Conservation (phyloP, 2,329 filamentous ascomycete species). For the Alternaria brassicae region DNA sequence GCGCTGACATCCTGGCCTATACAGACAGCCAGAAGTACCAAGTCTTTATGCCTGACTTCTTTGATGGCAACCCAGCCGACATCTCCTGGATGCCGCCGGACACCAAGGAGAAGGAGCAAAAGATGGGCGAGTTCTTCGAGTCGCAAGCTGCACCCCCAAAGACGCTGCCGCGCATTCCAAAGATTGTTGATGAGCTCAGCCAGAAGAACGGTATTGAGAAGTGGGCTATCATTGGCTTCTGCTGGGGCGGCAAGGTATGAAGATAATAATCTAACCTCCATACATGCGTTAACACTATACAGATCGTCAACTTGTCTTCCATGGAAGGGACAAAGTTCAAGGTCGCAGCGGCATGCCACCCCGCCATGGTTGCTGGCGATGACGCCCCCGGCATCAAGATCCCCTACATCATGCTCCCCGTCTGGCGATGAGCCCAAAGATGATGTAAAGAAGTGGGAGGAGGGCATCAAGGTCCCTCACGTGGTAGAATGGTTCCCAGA, state of each 20-base stretch:
- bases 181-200: constrained; percentile 62
- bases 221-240: constrained; percentile 68
- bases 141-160: constrained; percentile 65
- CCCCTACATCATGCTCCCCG: constrained; percentile 64
- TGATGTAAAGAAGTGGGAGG: constrained; percentile 59
- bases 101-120: constrained; percentile 66
- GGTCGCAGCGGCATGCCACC: constrained; percentile 63
- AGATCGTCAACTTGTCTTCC: constrained; percentile 64
- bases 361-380: constrained; percentile 66
- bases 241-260: constrained; percentile 63
- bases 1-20: constrained; percentile 67
- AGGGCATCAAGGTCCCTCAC: constrained; percentile 56
- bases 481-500: constrained; percentile 58
- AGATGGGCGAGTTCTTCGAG: constrained; percentile 66
- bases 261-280: background rate
- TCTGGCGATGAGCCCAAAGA: constrained; percentile 64
- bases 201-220: constrained; percentile 57
- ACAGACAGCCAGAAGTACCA: constrained; percentile 73
- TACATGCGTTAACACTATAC: background rate
- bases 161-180: constrained; percentile 63
- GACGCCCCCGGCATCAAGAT: constrained; percentile 64
- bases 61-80: constrained; percentile 74
- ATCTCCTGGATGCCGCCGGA: constrained; percentile 68
- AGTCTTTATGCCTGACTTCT: constrained; percentile 92
- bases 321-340: constrained; percentile 63